Evolutionary conservation across 495 filamentous ascomycete genomes (phyloP), one percentile per base, ranked within the genome.

Genomic region (Cairneyella variabilis): DNA sequence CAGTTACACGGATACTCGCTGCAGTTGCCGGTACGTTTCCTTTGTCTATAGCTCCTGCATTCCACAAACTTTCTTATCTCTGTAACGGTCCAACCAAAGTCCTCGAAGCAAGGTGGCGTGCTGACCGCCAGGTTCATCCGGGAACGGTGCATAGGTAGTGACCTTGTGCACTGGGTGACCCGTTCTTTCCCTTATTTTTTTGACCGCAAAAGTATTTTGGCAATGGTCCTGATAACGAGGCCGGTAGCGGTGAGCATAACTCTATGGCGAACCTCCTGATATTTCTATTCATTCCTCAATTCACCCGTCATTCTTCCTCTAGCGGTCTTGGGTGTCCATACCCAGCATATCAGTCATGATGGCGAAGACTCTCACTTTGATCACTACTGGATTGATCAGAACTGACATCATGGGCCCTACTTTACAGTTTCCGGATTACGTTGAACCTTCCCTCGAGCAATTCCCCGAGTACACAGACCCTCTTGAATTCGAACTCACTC

Each of bases 311-410:
- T 32, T 11, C n/a, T 41, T 34, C n/a, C n/a, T n/a, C n/a, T n/a
- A n/a, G 9, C 2, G 23, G 11, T 30, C 39, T 23, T 6, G 14
- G 20, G 34, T 23, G 18, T 18, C 23, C 8, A 21, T 3, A 17
- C 14, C n/a, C 12, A 1, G 37, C 49, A 53, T 36, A 44, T 41
- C 28, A 37, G 7, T 47, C 36, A 32, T 26, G 12, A 61, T 57
- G 48, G 45, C 54, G 14, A 37, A 46, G 42, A 58, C 47, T 9
- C 39, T 58, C 6, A 51, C 54, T 16, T 16, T 61, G 3, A 61
- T 54, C 47, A 56, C 51, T 41, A 20, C 60, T 62, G n/a, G n/a
- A n/a, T 16, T 61, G 3, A 61, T 54, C 47, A 56, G 47, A 36
- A 20, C 60, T 62, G 48, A 62, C 52, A 32, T 57, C 1, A 52